Base-by-base conservation (phyloP, 2,329 filamentous ascomycete species). In the Ceratocystis colombiana region DNA sequence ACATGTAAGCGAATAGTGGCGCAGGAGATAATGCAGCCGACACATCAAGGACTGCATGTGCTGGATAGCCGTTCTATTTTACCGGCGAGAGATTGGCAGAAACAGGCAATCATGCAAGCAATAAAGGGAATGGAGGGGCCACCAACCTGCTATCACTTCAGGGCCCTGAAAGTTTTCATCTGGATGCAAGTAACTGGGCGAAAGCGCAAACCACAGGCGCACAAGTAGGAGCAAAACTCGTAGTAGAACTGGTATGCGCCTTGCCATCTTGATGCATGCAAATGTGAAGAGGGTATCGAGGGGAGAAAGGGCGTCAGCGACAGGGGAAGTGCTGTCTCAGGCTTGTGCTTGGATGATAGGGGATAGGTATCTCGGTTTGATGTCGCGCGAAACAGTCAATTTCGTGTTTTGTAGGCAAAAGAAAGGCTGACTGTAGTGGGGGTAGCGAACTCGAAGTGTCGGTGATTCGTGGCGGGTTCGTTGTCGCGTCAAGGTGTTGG, bases 131-230 rank as follows among this genome's bases (percentile, higher is more conserved):
- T 33, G 28, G 65, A 25, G 48, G 68, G 61, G 44, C 37, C 8
- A 78, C 86, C 71, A 84, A 96, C 93, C 93, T 73, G 93, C 92
- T 73, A 97, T 94, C 70, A 97, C 88, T 79, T 99, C 94, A 17
- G 94, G 94, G 45, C 94, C 94, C 78, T 99, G 94, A 73, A 99
- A 99, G 79, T 97, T 94, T 81, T 99, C 94, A 78, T 99, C 94
- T 4, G 94, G 94, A 76, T 99, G 94, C 61, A 99, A 84, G 76
- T 99, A 99, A 80, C 93, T 97, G 68, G 94, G 89, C 69, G 88
- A 92, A 70, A 97, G 79, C 68, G 94, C 93, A 75, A 97, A 93
- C 83, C 93, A 97, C 73, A 97, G 82, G 76, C 94, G 88, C 72
- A 96, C 84, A 71, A 94, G 79, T 72, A 96, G 81, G 72, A 99